Evolutionary conservation across 169 alveolate species (phyloP), one percentile per base, ranked within the genome.

Genomic region (Pseudocohnilembus persalinus): DNA sequence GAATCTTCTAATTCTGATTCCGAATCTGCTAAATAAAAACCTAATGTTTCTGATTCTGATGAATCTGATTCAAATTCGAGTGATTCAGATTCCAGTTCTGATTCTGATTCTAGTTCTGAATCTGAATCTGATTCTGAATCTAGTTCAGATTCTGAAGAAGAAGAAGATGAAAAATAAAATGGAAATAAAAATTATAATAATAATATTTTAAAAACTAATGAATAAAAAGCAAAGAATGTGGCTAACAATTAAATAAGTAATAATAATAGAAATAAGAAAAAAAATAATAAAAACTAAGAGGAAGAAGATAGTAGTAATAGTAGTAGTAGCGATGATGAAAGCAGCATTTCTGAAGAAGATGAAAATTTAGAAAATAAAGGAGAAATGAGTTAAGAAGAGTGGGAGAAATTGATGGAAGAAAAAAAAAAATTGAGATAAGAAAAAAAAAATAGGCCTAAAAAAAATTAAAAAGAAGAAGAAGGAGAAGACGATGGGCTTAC

Each of bases 401-500:
- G n/a, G n/a, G n/a, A n/a, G n/a, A n/a, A n/a, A n/a, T n/a, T n/a
- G n/a, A n/a, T n/a, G n/a, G 92, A 91, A 29, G 94, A 91, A 49
- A 86, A 83, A 25, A 90, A 83, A 26, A 94, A 83, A 65, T 83
- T 89, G 75, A 49, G 74, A 76, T 88, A 83, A 76, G 93, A 88
- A 34, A 88, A 34, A 27, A 81, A 93, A 84, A 77, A 86, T 72
- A n/a, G n/a, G n/a, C n/a, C n/a, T n/a, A 88, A 86, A 29, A 87
- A 81, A 81, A 49, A 49, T 11, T 20, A 49, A 4, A 83, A 92
- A 88, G 92, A 88, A 85, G 94, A 91, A 85, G 84, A 82, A 49
- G 32, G 83, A 77, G 31, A 91, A 84, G 82, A 92, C 90, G 92
- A 92, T 64, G 97, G 97, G 35, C 77, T 96, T 86, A 80, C 95